phyloP scores from a whole-genome alignment of 2,329 filamentous ascomycete species.

The Colletotrichum endophyticum region DNA sequence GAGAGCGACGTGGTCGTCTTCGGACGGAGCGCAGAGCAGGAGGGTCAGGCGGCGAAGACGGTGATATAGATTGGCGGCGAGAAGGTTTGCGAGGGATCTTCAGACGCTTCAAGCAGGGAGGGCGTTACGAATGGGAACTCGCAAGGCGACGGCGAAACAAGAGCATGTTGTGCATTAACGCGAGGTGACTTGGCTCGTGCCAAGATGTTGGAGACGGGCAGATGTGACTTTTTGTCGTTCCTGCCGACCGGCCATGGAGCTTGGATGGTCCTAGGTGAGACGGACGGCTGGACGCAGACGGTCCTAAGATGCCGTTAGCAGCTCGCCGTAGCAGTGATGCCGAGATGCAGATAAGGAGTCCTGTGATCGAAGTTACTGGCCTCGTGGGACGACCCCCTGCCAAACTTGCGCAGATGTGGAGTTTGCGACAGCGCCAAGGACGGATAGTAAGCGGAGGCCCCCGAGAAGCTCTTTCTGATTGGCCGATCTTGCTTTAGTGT shows the following conservation, averaged over 20 bases:
- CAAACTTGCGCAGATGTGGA: constrained; percentile 7
- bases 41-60: background rate
- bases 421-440: constrained; percentile 9
- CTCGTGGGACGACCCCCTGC: background rate
- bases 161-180: constrained; percentile 18
- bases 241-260: background rate
- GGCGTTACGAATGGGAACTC: background rate
- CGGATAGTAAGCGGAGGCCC: background rate
- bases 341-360: background rate
- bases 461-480: background rate
- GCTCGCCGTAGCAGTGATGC: background rate
- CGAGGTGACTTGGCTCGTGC: constrained; percentile 13
- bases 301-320: constrained; percentile 4
- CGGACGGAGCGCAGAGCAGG: background rate
- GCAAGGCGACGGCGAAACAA: constrained; percentile 11
- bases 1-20: background rate
- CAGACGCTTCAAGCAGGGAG: constrained; percentile 20
- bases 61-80: constrained; percentile 17
- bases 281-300: background rate
- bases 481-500: background rate
- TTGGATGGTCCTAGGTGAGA: background rate
- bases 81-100: constrained; percentile 24
- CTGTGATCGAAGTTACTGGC: background rate
- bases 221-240: constrained; percentile 10
- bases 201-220: constrained; percentile 7